Evolutionary conservation across 108 stramenopile species (phyloP).

Genomic region (Cyclotella kingstonii): DNA sequence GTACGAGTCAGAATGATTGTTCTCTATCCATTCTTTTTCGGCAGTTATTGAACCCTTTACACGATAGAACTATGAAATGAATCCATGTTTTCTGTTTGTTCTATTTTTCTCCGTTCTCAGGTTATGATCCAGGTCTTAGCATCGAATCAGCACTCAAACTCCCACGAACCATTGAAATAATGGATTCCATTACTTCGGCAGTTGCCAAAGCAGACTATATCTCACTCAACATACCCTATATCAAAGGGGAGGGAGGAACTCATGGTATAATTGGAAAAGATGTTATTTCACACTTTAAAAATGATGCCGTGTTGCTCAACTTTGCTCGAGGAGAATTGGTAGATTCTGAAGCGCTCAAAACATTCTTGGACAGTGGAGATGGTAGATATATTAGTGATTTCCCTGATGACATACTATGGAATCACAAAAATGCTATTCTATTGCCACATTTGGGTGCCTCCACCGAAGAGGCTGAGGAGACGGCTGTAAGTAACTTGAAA

Average conservation of each 20-base stretch:
- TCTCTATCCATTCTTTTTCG: not conserved
- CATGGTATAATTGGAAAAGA: slow-evolving; percentile 88
- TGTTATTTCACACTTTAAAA: slow-evolving; percentile 78
- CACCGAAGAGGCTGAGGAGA: slow-evolving; percentile 94
- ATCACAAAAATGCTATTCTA: slow-evolving; percentile 84
- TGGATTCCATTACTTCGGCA: slow-evolving; percentile 73
- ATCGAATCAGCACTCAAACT: slow-evolving; percentile 83
- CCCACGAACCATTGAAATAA: slow-evolving; percentile 61
- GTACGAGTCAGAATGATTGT: not conserved
- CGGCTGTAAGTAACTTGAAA: slow-evolving; percentile 43
- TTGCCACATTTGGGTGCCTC: slow-evolving; percentile 96
- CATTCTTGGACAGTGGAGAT: slow-evolving; percentile 75
- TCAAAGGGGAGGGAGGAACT: slow-evolving; percentile 88
- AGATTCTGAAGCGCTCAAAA: slow-evolving; percentile 87
- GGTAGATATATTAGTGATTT: slow-evolving; percentile 86
- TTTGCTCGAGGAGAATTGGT: slow-evolving; percentile 96
- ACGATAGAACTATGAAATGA: not conserved
- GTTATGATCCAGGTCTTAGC: slow-evolving; percentile 93
- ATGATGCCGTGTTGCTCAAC: slow-evolving; percentile 86
- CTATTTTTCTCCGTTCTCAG: slow-evolving; percentile 18
- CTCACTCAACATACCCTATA: slow-evolving; percentile 94
- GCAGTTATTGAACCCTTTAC: too few species aligned
- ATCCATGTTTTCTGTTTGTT: not conserved
- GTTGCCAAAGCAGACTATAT: slow-evolving; percentile 88
- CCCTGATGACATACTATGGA: slow-evolving; percentile 85